A percentile compares a stretch with the other conserved stretches of the same genome.
Evolutionary conservation across 257 asterid genomes (phyloP).

Genomic region (Plectranthus barbatus): DNA sequence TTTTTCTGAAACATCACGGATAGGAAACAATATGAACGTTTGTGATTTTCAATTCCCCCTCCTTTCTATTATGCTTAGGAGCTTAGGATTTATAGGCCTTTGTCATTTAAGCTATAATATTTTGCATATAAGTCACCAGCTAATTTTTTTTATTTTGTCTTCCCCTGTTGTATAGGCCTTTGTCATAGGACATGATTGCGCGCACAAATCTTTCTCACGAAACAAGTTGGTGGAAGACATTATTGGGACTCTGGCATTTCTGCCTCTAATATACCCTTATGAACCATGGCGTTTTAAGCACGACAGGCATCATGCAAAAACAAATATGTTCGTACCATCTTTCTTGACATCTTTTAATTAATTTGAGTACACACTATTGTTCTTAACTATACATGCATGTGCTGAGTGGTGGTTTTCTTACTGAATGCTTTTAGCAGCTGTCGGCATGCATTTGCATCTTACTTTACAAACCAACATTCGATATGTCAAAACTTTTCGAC

Average conservation of each 20-base stretch:
- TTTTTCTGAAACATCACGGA: background rate
- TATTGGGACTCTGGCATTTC: constrained; percentile 85
- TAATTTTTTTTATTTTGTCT: constrained; percentile 12
- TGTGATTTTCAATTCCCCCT: background rate
- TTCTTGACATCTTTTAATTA: constrained; percentile 5
- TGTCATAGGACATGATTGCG: constrained; percentile 98
- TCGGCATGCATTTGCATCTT: background rate
- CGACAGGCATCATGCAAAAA: constrained; percentile 92
- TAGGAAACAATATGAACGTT: background rate
- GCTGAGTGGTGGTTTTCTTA: background rate
- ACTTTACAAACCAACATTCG: background rate
- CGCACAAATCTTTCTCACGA: constrained; percentile 90
- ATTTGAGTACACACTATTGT: background rate
- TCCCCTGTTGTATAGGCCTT: constrained; percentile 59
- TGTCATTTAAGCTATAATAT: background rate
- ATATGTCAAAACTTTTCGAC: background rate
- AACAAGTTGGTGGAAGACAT: constrained; percentile 95
- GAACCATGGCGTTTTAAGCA: constrained; percentile 99
- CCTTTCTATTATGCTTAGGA: background rate
- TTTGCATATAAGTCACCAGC: constrained; percentile 1
- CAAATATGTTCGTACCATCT: constrained; percentile 69
- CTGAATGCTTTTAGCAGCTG: background rate
- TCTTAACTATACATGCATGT: background rate
- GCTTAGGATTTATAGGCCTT: no score
- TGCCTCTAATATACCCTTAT: constrained; percentile 91